Evolutionary conservation across 164 flowering plant species (phyloP), one percentile per base, ranked within the genome.

Genomic region (Warburgia ugandensis): DNA sequence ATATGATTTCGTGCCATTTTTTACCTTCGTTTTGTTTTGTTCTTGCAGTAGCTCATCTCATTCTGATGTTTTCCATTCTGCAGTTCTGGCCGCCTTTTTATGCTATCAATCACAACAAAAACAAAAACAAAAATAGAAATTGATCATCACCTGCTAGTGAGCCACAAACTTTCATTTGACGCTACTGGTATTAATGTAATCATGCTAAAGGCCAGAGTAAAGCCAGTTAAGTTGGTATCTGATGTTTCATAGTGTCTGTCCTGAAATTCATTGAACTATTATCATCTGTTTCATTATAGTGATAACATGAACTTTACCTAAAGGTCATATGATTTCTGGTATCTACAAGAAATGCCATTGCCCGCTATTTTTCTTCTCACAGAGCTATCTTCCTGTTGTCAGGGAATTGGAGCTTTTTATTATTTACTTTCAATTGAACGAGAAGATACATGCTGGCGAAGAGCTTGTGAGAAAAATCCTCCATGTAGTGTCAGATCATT

Each of bases 351-450:
- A 13, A 17, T 14, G 17, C 8, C 7, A 23, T 51, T 39, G 0
- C 11, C 37, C 29, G 4, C 28, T 40, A 19, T 14, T 36, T 12
- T 1, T 47, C 29, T 48, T 52, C 37, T 53, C 26, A 3, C 20
- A 29, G 23, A 58, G 30, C 36, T 21, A 47, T 47, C 6, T 53
- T 8, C 55, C 51, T 37, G 8, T 50, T 29, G 36, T 26, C 45
- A 94, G 99, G 79, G 83, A 19, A 62, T 77, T 69, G 99, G 97
- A 62, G 96, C 97, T 13, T 75, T 83, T 56, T 94, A 94, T 94
- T 94, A 89, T 68, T 68, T 89, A 62, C 67, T 81, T 52, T 74
- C 99, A 4, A 81, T 94, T 31, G 97, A 83, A 69, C 73, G 95
- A 49, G 81, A 78, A 59, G 70, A 81, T 36, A 54, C 79, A 1